Percentiles rank a stretch among this genome's conserved stretches.
phyloP scores from a whole-genome alignment of 495 filamentous ascomycete genomes.

The Aspergillus wentii region DNA sequence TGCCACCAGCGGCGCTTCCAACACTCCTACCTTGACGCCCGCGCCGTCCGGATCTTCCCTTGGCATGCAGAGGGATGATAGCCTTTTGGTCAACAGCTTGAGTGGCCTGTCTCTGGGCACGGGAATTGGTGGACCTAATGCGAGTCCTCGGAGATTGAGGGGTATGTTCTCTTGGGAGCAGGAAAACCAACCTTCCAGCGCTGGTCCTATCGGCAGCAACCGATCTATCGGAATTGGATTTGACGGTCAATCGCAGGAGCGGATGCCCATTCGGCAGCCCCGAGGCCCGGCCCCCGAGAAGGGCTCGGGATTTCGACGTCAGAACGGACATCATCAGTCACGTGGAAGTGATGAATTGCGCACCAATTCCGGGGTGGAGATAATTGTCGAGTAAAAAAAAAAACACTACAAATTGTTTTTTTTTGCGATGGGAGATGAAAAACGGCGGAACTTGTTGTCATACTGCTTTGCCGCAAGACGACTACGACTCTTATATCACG shows the following conservation, averaged over 20 bases:
- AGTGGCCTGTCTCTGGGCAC: slow-evolving; percentile 57
- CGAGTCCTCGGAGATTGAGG: slow-evolving; percentile 55
- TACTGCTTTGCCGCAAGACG: slow-evolving; percentile 44
- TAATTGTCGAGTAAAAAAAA: slow-evolving; percentile 49
- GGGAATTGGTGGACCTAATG: slow-evolving; percentile 52
- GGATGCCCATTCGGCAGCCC: slow-evolving; percentile 75
- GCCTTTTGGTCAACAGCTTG: slow-evolving; percentile 63
- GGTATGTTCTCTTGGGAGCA: slow-evolving; percentile 64
- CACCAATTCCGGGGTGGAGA: slow-evolving; percentile 51
- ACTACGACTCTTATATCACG: slow-evolving; percentile 45
- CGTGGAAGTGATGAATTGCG: slow-evolving; percentile 76
- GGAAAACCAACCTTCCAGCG: slow-evolving; percentile 50
- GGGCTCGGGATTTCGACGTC: slow-evolving; percentile 68
- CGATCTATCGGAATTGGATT: slow-evolving; percentile 63
- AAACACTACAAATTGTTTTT: slow-evolving; percentile 7
- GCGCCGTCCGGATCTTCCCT: slow-evolving; percentile 61
- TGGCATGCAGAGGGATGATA: slow-evolving; percentile 58
- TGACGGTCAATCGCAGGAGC: slow-evolving; percentile 60
- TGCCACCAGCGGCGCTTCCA: slow-evolving; percentile 54
- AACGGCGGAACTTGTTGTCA: slow-evolving; percentile 28
- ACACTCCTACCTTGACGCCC: slow-evolving; percentile 72
- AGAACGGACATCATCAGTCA: slow-evolving; percentile 80
- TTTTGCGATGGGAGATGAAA: slow-evolving; percentile 21
- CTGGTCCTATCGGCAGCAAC: slow-evolving; percentile 85
- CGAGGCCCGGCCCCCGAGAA: slow-evolving; percentile 75